Evolutionary conservation across 768 basidiomycete genomes (phyloP).

Genomic region (Naganishia friedmannii): DNA sequence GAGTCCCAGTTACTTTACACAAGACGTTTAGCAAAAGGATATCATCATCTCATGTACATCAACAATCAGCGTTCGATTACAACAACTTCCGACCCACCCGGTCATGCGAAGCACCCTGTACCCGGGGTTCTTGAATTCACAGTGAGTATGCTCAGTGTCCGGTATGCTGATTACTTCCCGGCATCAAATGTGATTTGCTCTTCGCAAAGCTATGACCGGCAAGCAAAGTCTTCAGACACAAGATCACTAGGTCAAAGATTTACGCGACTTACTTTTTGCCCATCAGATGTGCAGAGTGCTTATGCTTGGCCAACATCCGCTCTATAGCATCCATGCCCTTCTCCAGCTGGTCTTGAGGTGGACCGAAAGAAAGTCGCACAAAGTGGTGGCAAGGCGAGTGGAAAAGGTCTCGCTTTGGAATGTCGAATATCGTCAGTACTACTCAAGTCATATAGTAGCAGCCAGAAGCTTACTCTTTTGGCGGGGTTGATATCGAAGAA

Average conservation of each 20-base stretch:
- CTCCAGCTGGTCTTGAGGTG: conserved; percentile 73
- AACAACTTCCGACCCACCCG: not conserved
- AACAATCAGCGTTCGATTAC: too few relatives aligned
- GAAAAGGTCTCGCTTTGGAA: conserved; percentile 67
- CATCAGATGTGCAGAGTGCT: conserved; percentile 35
- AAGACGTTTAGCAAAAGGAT: too few relatives aligned
- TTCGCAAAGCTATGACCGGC: not conserved
- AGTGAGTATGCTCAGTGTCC: not conserved
- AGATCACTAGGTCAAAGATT: not conserved
- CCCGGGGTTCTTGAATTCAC: too few relatives aligned
- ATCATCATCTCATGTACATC: too few relatives aligned
- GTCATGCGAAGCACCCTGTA: too few relatives aligned
- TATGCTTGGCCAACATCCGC: conserved; percentile 64
- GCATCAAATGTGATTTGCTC: not conserved
- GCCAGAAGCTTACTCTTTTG: conserved; percentile 55
- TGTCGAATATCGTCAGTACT: not conserved
- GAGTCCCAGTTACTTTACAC: too few relatives aligned
- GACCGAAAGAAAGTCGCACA: conserved; percentile 81
- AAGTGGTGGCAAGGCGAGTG: conserved; percentile 62
- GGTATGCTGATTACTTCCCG: not conserved
- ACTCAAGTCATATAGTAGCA: not conserved
- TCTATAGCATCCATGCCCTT: conserved; percentile 84
- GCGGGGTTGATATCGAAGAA: conserved; percentile 63
- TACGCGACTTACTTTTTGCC: conserved; percentile 36
- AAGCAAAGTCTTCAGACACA: not conserved